Conservation (phyloP, 129 eudicot species). For the Tanacetum coccineum region DNA sequence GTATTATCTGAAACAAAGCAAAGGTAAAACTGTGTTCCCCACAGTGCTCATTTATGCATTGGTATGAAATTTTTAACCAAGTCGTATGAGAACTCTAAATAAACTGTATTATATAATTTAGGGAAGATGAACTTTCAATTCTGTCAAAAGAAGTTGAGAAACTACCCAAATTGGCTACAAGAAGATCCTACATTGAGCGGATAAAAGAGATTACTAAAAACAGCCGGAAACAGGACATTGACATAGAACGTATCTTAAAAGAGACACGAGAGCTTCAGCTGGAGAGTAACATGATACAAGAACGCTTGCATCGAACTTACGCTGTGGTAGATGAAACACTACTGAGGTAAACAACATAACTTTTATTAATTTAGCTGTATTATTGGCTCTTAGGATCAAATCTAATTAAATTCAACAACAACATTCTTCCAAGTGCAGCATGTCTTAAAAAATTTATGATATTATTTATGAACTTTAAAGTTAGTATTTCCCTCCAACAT, state of each 20-base stretch:
- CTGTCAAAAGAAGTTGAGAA: conserved; percentile 56
- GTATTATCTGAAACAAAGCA: conserved; percentile 46
- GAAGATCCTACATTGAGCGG: conserved; percentile 63
- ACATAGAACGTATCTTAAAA: conserved; percentile 65
- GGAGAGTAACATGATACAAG: conserved; percentile 78
- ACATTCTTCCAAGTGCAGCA: background rate
- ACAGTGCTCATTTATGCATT: background rate
- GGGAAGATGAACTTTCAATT: conserved; percentile 60
- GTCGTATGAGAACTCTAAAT: background rate
- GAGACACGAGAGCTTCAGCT: conserved; percentile 82
- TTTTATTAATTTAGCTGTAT: background rate
- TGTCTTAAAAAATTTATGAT: background rate
- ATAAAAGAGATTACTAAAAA: conserved; percentile 74
- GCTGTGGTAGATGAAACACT: conserved; percentile 71
- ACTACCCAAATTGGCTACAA: conserved; percentile 49
- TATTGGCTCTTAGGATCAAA: background rate
- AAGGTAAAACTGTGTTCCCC: conserved; percentile 38
- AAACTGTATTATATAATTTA: conserved; percentile 18
- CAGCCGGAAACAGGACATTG: conserved; percentile 71
- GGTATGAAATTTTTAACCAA: conserved; percentile 1
- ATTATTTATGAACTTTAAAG: background rate
- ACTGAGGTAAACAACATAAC: conserved; percentile 37
- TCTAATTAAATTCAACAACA: background rate
- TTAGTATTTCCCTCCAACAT: background rate
- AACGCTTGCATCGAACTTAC: conserved; percentile 72